Percentiles rank a stretch among this genome's conserved stretches.
phyloP scores from a whole-genome alignment of 2,329 filamentous ascomycete species.

The Colletotrichum phormii region DNA sequence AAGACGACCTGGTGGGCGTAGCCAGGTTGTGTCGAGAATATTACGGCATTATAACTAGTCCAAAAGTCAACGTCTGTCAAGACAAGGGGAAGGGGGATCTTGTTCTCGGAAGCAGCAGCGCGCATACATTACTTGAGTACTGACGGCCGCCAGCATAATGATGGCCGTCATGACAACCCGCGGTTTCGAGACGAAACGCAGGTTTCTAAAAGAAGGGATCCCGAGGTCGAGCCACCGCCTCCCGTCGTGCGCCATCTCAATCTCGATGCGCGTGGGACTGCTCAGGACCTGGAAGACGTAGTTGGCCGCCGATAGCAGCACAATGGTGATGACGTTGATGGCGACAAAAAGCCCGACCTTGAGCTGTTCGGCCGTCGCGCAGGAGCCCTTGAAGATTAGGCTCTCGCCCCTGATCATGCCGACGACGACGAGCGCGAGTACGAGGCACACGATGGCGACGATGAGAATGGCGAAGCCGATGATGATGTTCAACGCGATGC shows the following conservation, averaged over 20 bases:
- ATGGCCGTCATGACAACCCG: conserved; percentile 52
- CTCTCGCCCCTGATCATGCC: conserved; percentile 49
- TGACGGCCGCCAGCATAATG: conserved; percentile 55
- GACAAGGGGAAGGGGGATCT: neutral
- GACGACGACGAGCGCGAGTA: conserved; percentile 49
- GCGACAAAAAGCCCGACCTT: conserved; percentile 56
- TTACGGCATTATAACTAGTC: conserved; percentile 62
- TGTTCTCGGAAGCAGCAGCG: neutral
- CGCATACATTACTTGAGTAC: conserved; percentile 62
- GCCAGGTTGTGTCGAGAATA: conserved; percentile 54
- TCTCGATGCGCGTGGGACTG: conserved; percentile 63
- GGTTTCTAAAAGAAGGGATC: conserved; percentile 63
- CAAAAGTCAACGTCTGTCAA: conserved; percentile 5
- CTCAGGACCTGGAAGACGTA: conserved; percentile 66
- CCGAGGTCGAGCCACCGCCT: conserved; percentile 65
- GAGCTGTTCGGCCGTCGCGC: conserved; percentile 49
- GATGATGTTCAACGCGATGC: conserved; percentile 56
- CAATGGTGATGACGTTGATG: conserved; percentile 56
- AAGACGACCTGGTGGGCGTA: conserved; percentile 48
- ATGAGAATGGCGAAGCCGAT: conserved; percentile 53
- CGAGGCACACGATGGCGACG: conserved; percentile 52
- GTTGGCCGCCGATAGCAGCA: conserved; percentile 61
- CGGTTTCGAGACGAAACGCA: conserved; percentile 54
- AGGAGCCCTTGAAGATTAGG: conserved; percentile 53
- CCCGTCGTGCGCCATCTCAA: conserved; percentile 58